phyloP scores from a whole-genome alignment of 148 eudicot genomes.

The Diospyros lotus region DNA sequence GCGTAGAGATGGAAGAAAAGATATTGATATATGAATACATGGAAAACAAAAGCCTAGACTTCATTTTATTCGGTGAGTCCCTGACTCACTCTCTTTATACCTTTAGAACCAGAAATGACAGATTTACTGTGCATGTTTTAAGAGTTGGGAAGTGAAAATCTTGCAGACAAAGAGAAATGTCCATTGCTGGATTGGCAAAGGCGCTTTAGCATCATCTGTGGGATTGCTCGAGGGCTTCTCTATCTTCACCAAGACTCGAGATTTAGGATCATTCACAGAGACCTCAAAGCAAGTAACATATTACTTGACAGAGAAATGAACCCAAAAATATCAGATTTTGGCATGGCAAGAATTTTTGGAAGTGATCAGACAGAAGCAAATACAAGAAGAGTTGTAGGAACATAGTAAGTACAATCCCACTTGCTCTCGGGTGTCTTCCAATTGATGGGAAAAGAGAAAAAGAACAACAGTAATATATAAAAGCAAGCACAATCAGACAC shows the following conservation, averaged over 20 bases:
- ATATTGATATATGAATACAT: conserved; percentile 6
- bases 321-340: conserved; percentile 17
- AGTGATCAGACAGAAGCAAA: conserved; percentile 10
- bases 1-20: neutral
- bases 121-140: neutral
- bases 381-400: conserved; percentile 14
- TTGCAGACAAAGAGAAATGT: conserved; percentile 2
- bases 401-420: conserved; percentile 6
- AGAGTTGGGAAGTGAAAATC: neutral
- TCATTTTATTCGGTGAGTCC: conserved; percentile 4
- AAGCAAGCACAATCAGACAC: too few species aligned
- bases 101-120: neutral
- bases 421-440: neutral
- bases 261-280: conserved; percentile 15
- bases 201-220: conserved; percentile 11
- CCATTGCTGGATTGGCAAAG: conserved; percentile 9
- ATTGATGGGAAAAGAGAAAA: neutral
- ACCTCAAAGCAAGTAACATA: conserved; percentile 14
- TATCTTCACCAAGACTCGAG: conserved; percentile 19
- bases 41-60: conserved; percentile 1
- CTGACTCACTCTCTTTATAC: neutral
- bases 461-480: too few species aligned
- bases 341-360: conserved; percentile 14
- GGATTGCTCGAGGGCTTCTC: conserved; percentile 12
- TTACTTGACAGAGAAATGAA: conserved; percentile 10